Evolutionary conservation across 169 alveolate species (phyloP).

Genomic region (Plasmodium fragile): DNA sequence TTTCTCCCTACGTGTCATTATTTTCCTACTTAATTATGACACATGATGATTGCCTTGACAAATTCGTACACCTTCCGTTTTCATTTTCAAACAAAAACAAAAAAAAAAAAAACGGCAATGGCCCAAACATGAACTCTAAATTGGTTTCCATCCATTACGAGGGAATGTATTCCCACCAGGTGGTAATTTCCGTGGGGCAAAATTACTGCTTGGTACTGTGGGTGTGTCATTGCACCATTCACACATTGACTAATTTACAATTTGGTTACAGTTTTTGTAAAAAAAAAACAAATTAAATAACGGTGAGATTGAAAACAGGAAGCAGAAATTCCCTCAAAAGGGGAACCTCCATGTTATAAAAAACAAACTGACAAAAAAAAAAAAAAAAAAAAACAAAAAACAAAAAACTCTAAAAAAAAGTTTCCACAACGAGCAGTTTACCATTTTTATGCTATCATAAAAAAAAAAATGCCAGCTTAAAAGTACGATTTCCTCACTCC

Average conservation of each 20-base stretch:
- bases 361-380: background rate
- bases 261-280: background rate
- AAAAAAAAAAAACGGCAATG: background rate
- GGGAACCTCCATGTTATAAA: background rate
- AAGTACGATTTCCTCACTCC: constrained; percentile 51
- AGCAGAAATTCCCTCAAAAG: background rate
- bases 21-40: background rate
- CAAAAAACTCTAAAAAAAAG: background rate
- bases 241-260: background rate
- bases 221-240: background rate
- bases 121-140: background rate
- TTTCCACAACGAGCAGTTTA: background rate
- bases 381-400: background rate
- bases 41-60: background rate
- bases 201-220: background rate
- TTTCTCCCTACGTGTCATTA: background rate
- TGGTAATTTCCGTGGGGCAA: background rate
- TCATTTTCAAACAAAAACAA: background rate
- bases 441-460: background rate
- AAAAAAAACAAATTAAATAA: background rate
- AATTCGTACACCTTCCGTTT: background rate
- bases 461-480: constrained; percentile 5
- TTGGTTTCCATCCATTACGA: background rate
- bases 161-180: background rate
- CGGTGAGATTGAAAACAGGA: background rate